Base-by-base conservation (phyloP, 2,329 filamentous ascomycete species). In the Aspergillus transmontanensis region DNA sequence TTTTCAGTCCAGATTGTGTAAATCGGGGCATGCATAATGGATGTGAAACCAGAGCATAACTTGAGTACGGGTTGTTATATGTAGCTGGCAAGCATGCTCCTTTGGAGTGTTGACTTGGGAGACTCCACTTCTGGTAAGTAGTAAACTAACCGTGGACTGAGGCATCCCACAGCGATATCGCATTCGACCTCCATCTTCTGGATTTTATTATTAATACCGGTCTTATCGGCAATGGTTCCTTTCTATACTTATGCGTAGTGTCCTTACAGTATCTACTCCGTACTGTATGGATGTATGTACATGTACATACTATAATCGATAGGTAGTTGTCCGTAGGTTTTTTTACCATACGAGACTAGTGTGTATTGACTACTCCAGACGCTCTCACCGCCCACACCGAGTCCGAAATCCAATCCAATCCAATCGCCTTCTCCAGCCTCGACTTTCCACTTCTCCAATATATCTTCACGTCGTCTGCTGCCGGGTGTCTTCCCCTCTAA, bases 361-460 rank as follows among this genome's bases (percentile, higher is more conserved):
- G 39, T 41, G 34, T 36, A 16, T 43, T 46, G 12, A 28, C 39
- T 39, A 23, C 39, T 45, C 56, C 28, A 45, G 23, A 30, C 28
- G 11, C 23, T 16, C 48, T 60, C 58, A 60, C 58, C 58, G 58
- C 58, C 58, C 48, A 55, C 51, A 55, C 51, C 30, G 51, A 54
- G 28, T 54, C 51, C 23, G n/a, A 28, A 28, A 54, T 54, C 45
- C 10, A 28, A 43, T 45, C 34, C 60, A 39, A 43, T 36, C 48
- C 55, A 56, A 59, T 39, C 48, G 16, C 11, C 30, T 46, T 39
- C 54, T 51, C 26, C 34, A 45, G 45, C 41, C 45, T 57, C 28
- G 28, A 16, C 36, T 45, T 53, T 46, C 45, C 56, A 43, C 56
- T 61, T 50, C 34, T 58, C 39, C 51, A 55, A 41, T 19, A 30